Evolutionary conservation across 2,329 filamentous ascomycete genomes (phyloP), one percentile per base, ranked within the genome.

Genomic region (Cladophialophora immunda): DNA sequence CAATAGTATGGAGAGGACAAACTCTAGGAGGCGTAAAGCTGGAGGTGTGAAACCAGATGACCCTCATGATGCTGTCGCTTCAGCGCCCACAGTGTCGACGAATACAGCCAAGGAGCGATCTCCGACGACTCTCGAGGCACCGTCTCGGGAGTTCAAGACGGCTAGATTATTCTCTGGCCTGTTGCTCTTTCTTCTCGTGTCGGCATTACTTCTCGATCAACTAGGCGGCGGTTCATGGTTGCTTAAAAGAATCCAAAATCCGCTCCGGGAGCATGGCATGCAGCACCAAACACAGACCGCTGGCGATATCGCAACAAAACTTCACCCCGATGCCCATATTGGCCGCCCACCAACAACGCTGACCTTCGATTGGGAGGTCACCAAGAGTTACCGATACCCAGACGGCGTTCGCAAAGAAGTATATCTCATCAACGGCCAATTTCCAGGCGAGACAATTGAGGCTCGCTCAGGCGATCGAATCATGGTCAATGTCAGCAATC

Each of bases 351-450:
- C 80, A 0, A 71, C 41, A 3, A 80, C 76, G 6, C 74, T 77
- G n/a, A 72, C 73, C 36, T 72, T 78, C 30, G 66, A 77, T 60
- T 85, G 81, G 81, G 78, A 74, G 15, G 76, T 85, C 17, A 82
- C 78, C 2, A 75, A 76, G 19, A 78, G 70, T 0, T 38, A 72
- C 30, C 73, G 76, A n/a, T 76, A 77, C 2, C 82, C 83, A 11
- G 84, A 87, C 71, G 84, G 85, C 0, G 84, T 86, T 1, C 67
- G 75, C n/a, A 85, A 85, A 69, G 69, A 72, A 0, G 77, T 86
- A 3, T 84, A 83, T 32, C 58, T 71, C 9, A 80, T 87, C 65
- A 86, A 87, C 68, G 80, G 80, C 81, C 45, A 29, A 0, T 84
- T 85, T 64, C 83, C 83, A 1, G 84, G 84, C 3, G 83, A 84